Percentiles rank a stretch among this genome's conserved stretches.
These are phyloP conservation scores for Ramalina peruviana DNA, from an alignment of 495 filamentous ascomycete species.

Conservation along the genomic window DNA sequence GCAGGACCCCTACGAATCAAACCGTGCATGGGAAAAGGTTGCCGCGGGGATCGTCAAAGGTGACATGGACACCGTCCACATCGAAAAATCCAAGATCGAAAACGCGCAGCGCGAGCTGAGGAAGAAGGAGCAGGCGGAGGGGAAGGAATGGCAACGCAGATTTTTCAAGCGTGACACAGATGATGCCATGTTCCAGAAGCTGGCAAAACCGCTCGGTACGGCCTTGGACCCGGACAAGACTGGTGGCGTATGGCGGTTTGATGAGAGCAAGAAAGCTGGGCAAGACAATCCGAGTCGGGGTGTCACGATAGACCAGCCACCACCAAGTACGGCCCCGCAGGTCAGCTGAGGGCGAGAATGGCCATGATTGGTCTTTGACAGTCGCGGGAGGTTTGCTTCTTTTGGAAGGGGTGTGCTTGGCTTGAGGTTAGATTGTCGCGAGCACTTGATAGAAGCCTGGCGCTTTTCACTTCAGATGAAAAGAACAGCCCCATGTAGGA, in stretches of 20 bases:
- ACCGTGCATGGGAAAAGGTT: constrained; percentile 79
- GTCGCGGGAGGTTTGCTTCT: no score
- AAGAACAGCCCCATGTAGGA: no score
- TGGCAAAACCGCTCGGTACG: constrained; percentile 44
- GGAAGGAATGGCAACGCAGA: constrained; percentile 65
- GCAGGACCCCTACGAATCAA: constrained; percentile 78
- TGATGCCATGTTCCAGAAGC: constrained; percentile 40
- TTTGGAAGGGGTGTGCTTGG: no score
- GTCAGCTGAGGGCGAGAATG: background rate
- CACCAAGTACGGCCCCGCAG: background rate
- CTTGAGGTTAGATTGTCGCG: no score
- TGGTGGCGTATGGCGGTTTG: constrained; percentile 79
- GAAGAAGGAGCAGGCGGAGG: constrained; percentile 63
- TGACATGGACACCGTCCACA: constrained; percentile 67
- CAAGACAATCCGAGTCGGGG: background rate
- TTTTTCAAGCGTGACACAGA: constrained; percentile 55
- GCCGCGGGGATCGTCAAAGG: constrained; percentile 62
- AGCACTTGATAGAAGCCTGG: no score
- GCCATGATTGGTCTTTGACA: no score
- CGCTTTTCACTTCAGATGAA: no score
- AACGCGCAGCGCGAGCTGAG: constrained; percentile 77
- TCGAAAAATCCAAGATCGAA: constrained; percentile 81
- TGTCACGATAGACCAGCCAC: background rate
- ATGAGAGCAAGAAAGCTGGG: constrained; percentile 42
- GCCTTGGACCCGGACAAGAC: constrained; percentile 67